phyloP scores from a whole-genome alignment of 2,329 filamentous ascomycete species.

The Colletotrichum sp. region DNA sequence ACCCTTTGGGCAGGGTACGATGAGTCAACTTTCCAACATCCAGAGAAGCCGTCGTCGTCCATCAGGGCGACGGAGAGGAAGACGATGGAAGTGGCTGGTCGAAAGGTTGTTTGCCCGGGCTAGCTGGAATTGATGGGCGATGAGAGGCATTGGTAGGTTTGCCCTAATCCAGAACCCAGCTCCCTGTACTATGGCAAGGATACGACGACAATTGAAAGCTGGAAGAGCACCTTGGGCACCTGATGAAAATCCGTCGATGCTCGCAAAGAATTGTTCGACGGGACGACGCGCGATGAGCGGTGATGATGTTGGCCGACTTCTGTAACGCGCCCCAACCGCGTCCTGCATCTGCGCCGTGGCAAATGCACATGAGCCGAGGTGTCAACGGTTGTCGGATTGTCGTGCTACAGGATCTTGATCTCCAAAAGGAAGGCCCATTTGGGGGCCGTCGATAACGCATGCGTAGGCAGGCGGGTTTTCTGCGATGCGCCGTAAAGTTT shows the following conservation, averaged over 20 bases:
- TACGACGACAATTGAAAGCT: neutral
- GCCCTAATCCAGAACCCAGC: conserved; percentile 4
- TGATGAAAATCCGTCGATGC: neutral
- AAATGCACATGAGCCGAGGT: conserved; percentile 2
- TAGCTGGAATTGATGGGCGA: neutral
- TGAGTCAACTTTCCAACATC: conserved; percentile 19
- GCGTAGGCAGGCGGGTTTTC: neutral
- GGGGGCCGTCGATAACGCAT: conserved; percentile 14
- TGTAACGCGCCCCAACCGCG: conserved; percentile 11
- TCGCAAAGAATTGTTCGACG: neutral
- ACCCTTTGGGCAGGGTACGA: conserved; percentile 21
- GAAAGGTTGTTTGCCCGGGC: neutral
- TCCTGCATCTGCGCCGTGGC: neutral
- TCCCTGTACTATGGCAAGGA: conserved; percentile 5
- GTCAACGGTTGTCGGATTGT: neutral
- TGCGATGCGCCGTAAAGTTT: conserved; percentile 17
- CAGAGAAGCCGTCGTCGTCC: neutral
- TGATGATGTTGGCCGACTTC: neutral
- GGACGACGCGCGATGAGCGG: neutral
- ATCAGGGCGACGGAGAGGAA: neutral
- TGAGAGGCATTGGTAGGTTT: neutral
- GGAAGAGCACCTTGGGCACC: neutral
- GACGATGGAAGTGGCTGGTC: conserved; percentile 10
- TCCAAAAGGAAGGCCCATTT: neutral
- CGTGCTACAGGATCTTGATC: conserved; percentile 13